A percentile compares a stretch with the other conserved stretches of the same genome.
Evolutionary conservation across 305 asterid genomes (phyloP).

Genomic region (Solanum hybrid): DNA sequence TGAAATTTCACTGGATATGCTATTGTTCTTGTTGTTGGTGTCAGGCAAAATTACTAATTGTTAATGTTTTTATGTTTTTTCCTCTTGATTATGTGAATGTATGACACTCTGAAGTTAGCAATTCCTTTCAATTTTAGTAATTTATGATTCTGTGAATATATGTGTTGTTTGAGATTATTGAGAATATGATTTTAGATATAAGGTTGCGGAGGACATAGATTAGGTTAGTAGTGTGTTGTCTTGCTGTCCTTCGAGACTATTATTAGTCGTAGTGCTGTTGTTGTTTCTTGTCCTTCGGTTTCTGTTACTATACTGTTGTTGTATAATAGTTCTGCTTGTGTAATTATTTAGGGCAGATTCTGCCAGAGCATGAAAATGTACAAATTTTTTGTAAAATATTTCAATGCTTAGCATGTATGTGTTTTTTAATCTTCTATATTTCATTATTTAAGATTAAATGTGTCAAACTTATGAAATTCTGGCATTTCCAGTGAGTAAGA

Average conservation of each 20-base stretch:
- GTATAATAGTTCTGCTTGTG: neutral
- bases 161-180: neutral
- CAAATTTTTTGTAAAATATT: neutral
- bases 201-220: neutral
- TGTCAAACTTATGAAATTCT: neutral
- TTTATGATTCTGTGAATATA: neutral
- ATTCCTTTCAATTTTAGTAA: neutral
- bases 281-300: neutral
- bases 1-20: no score
- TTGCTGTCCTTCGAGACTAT: neutral
- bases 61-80: neutral
- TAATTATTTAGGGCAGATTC: neutral
- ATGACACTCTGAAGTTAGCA: neutral
- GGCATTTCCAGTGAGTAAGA: neutral
- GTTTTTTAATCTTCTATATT: neutral
- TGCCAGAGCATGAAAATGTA: neutral
- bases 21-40: no score
- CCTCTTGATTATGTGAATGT: neutral
- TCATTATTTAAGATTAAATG: neutral
- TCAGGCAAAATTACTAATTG: no score
- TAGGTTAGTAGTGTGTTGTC: neutral
- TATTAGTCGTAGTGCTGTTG: neutral
- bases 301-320: neutral
- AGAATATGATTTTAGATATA: neutral
- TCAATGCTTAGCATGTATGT: neutral